These are phyloP conservation scores for Yamadazyma mexicana DNA, from an alignment of 1,139 yeast genomes.

Conservation along the genomic window DNA sequence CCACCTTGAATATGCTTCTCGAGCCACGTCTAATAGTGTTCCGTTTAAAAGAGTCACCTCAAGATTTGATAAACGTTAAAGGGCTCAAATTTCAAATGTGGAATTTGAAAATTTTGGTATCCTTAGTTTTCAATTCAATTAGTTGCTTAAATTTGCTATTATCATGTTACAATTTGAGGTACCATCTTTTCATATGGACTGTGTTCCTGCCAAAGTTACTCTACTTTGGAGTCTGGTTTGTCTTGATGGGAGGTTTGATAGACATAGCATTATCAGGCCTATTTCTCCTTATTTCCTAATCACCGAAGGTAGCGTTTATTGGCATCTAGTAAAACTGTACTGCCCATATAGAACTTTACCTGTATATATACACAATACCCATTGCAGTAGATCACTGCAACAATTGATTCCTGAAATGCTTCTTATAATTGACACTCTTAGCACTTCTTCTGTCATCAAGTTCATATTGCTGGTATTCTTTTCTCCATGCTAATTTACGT, in stretches of 20 bases:
- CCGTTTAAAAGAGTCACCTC: conserved; percentile 10
- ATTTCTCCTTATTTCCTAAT: not conserved
- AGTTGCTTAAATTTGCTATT: conserved; percentile 58
- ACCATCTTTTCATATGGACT: conserved; percentile 94
- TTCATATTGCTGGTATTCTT: conserved; percentile 66
- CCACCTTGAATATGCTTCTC: conserved; percentile 46
- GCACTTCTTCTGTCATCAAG: conserved; percentile 75
- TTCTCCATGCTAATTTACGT: conserved; percentile 78
- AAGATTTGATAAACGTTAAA: conserved; percentile 11
- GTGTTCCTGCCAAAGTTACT: conserved; percentile 92
- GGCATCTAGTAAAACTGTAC: too few relatives aligned
- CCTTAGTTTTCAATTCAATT: conserved; percentile 56
- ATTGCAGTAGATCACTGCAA: conserved; percentile 52
- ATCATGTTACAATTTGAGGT: conserved; percentile 74
- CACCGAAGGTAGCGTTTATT: too few relatives aligned
- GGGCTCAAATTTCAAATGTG: conserved; percentile 21
- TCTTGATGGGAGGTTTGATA: conserved; percentile 47
- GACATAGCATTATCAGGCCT: conserved; percentile 25
- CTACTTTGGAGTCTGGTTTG: conserved; percentile 76
- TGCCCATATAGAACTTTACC: not conserved
- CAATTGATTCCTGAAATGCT: conserved; percentile 87
- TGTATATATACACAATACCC: not conserved
- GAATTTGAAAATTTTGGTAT: conserved; percentile 33
- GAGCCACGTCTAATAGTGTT: conserved; percentile 24
- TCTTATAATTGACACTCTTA: conserved; percentile 83